Conservation (phyloP, 176 grass and related monocot species). For the Carex parvula region DNA sequence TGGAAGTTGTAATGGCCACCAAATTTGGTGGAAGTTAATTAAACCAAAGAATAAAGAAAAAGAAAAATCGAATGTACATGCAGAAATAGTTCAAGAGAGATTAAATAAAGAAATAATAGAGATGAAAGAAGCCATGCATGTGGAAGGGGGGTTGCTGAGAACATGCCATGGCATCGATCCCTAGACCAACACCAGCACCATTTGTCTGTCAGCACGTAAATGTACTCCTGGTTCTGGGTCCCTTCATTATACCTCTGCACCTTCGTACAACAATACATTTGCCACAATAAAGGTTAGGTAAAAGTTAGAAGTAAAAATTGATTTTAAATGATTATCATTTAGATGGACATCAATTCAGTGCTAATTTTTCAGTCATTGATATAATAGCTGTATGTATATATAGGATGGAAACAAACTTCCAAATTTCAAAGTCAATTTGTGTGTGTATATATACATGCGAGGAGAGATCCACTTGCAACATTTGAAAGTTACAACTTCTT, state of each 20-base stretch:
- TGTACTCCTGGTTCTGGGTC: not conserved
- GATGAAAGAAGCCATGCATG: conserved; percentile 21
- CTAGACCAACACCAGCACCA: conserved; percentile 4
- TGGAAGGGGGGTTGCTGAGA: not conserved
- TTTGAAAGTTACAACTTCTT: too few species aligned
- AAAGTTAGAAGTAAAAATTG: not conserved
- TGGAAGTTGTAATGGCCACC: conserved; percentile 7
- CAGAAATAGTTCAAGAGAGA: too few species aligned
- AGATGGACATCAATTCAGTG: not conserved
- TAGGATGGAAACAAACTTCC: too few species aligned
- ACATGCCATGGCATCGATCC: conserved; percentile 19
- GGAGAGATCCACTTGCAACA: too few species aligned
- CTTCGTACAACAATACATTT: not conserved
- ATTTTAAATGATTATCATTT: not conserved
- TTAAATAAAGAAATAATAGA: conserved; percentile 15
- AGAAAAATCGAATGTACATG: too few species aligned
- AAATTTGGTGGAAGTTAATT: conserved; percentile 4
- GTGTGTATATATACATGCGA: too few species aligned
- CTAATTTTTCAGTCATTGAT: not conserved
- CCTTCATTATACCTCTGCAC: not conserved
- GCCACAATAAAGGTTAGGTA: not conserved
- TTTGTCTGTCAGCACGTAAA: not conserved
- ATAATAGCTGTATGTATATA: not conserved
- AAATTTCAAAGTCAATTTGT: not conserved
- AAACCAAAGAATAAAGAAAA: not conserved